phyloP scores from a whole-genome alignment of 306 rosid genomes.

The Geum urbanum region DNA sequence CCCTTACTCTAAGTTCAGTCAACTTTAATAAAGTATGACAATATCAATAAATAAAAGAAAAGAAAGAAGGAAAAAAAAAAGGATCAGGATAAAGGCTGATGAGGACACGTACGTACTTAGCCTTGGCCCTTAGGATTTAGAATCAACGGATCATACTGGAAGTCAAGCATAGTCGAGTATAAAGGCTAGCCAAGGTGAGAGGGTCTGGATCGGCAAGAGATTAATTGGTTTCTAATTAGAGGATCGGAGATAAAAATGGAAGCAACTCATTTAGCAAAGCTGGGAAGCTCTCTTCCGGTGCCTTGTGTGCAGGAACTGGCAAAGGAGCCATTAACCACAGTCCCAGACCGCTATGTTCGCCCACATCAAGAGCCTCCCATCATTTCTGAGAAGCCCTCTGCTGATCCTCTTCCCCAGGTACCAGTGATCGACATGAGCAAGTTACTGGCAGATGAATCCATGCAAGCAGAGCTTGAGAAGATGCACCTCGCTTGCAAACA shows the following conservation, averaged over 20 bases:
- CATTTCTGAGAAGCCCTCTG: neutral
- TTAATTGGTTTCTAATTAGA: neutral
- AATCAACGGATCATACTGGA: no score
- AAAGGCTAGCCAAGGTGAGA: neutral
- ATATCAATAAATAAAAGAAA: no score
- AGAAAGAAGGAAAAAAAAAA: no score
- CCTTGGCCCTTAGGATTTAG: no score
- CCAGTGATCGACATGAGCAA: conserved; percentile 42
- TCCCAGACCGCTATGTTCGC: conserved; percentile 39
- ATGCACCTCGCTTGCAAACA: conserved; percentile 42
- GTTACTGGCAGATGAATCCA: conserved; percentile 19
- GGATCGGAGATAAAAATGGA: neutral
- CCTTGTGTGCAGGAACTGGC: conserved; percentile 31
- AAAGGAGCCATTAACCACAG: conserved; percentile 10
- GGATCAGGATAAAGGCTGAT: no score
- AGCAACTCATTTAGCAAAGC: neutral
- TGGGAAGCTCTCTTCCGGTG: conserved; percentile 26
- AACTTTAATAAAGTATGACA: no score
- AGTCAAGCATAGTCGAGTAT: no score
- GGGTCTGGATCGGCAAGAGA: neutral
- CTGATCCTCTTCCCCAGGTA: conserved; percentile 22
- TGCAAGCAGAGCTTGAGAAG: conserved; percentile 29
- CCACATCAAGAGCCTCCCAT: conserved; percentile 27
- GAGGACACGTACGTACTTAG: no score
- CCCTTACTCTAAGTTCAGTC: no score